Evolutionary conservation across 192 early-diverging fungal species (phyloP).

Genomic region (Tieghemiomyces parasiticus): DNA sequence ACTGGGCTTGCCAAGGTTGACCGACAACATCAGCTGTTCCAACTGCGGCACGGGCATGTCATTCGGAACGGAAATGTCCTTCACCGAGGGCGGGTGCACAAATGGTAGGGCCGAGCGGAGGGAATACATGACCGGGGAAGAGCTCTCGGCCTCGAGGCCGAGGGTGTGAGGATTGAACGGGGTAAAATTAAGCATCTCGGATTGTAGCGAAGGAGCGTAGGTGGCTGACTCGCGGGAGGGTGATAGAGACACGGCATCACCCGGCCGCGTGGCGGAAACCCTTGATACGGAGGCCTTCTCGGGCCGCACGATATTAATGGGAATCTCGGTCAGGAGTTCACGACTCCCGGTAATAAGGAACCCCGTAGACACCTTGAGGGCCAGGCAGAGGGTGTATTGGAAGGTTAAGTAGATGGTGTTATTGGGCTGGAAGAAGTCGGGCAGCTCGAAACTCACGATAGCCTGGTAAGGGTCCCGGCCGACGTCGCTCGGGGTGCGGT

Average conservation of each 20-base stretch:
- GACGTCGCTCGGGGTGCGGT: not conserved
- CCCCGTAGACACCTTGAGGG: conserved; percentile 8
- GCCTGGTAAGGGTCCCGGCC: not conserved
- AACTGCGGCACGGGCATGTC: not conserved
- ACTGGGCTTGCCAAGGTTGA: too few species aligned
- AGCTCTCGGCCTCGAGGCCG: not conserved
- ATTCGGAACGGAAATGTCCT: not conserved
- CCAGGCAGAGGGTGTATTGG: not conserved
- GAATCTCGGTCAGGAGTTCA: not conserved
- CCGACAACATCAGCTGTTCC: not conserved
- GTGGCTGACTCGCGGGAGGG: not conserved
- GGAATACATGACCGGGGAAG: not conserved
- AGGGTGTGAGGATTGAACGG: not conserved
- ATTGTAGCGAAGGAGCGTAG: not conserved
- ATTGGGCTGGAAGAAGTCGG: conserved; percentile 10
- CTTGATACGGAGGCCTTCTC: not conserved
- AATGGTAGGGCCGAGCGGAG: not conserved
- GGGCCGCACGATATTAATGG: conserved; percentile 6
- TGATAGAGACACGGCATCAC: not conserved
- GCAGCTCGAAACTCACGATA: conserved; percentile 9
- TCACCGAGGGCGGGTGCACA: not conserved
- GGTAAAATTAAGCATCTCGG: not conserved
- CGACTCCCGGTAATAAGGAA: not conserved
- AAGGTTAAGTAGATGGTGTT: conserved; percentile 1
- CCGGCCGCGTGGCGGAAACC: not conserved